Evolutionary conservation across 2,329 filamentous ascomycete species (phyloP).

Genomic region (Trichoderma afroharzianum): DNA sequence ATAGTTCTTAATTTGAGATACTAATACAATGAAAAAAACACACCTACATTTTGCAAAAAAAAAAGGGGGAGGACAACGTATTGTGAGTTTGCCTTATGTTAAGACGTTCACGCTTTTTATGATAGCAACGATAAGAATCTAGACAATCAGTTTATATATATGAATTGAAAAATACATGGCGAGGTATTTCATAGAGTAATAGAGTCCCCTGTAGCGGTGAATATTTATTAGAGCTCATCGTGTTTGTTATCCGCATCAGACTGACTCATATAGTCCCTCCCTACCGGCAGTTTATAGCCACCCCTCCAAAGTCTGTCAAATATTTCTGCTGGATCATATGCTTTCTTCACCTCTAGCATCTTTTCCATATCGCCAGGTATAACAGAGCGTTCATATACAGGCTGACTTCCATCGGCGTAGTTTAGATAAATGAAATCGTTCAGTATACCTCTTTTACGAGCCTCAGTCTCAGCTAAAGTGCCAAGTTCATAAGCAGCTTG

Average conservation of each 20-base stretch:
- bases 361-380: not conserved
- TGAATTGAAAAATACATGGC: too few relatives aligned
- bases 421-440: not conserved
- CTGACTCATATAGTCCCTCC: not conserved
- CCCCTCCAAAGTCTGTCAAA: not conserved
- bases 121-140: too few relatives aligned
- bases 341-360: not conserved
- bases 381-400: not conserved
- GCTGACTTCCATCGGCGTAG: not conserved
- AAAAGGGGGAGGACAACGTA: too few relatives aligned
- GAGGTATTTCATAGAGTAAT: too few relatives aligned
- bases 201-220: not conserved
- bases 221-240: not conserved
- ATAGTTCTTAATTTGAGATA: too few relatives aligned
- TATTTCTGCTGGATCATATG: not conserved
- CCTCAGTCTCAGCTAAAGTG: not conserved
- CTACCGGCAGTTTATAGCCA: not conserved
- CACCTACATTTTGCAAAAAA: too few relatives aligned
- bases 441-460: not conserved
- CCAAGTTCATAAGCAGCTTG: not conserved
- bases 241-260: not conserved
- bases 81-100: too few relatives aligned
- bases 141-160: too few relatives aligned
- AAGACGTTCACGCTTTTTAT: too few relatives aligned
- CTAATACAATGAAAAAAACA: too few relatives aligned